phyloP scores from a whole-genome alignment of 257 asterid species.

The Lantana camara region DNA sequence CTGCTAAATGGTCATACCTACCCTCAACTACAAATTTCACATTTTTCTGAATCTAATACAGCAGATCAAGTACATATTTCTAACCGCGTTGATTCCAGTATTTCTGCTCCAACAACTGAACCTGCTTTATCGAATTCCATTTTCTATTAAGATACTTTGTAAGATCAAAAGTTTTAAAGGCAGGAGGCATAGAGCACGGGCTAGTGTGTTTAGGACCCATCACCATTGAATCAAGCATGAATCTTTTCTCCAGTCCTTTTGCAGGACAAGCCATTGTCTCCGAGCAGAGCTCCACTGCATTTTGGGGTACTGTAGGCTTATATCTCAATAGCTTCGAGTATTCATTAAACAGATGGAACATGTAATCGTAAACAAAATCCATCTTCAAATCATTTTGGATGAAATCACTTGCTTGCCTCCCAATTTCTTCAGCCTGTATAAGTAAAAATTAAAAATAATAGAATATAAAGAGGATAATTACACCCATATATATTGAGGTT shows the following conservation, averaged over 20 bases:
- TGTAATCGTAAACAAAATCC: conserved; percentile 58
- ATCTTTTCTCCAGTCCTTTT: conserved; percentile 34
- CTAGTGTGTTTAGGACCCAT: conserved; percentile 27
- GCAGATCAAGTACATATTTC: background rate
- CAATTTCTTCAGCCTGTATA: conserved; percentile 49
- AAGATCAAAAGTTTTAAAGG: conserved; percentile 30
- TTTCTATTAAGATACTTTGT: conserved; percentile 23
- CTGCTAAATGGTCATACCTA: too few species aligned
- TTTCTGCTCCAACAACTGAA: conserved; percentile 35
- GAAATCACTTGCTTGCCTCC: conserved; percentile 43
- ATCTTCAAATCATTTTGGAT: conserved; percentile 49
- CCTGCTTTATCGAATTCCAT: conserved; percentile 28
- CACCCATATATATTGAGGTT: too few species aligned
- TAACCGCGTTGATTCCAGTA: conserved; percentile 23
- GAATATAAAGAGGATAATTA: too few species aligned
- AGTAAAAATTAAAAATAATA: background rate
- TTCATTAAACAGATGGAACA: conserved; percentile 54
- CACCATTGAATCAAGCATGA: conserved; percentile 41
- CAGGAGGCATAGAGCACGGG: conserved; percentile 45
- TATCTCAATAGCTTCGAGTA: conserved; percentile 47
- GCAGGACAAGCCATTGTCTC: conserved; percentile 53
- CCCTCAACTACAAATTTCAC: too few species aligned
- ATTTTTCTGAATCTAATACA: too few species aligned
- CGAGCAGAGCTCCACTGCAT: conserved; percentile 48
- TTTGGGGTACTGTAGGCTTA: conserved; percentile 45